Conservation (phyloP, 2,329 filamentous ascomycete species). For the Fusarium sororula region DNA sequence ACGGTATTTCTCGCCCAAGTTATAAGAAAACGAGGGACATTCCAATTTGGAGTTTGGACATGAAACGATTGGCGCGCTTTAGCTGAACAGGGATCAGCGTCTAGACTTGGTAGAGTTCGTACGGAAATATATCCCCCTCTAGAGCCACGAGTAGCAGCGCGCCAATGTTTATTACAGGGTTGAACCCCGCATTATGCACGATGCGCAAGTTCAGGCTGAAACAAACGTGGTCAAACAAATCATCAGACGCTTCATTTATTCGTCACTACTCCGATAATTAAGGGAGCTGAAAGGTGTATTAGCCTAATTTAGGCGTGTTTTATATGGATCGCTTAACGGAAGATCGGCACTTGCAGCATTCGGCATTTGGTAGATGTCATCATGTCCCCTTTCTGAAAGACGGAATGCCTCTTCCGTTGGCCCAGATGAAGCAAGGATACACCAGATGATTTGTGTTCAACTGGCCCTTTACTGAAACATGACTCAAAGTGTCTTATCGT, state of each 20-base stretch:
- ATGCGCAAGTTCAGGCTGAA: neutral
- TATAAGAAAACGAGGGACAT: neutral
- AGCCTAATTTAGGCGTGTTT: neutral
- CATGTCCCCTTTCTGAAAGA: neutral
- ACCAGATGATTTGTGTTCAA: neutral
- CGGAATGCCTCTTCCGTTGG: neutral
- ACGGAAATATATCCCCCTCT: neutral
- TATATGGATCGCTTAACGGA: neutral
- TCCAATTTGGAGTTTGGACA: no score
- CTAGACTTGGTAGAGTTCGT: neutral
- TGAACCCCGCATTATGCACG: neutral
- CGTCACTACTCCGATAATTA: neutral
- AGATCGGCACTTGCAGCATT: neutral
- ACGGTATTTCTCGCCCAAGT: accelerated
- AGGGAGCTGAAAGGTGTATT: neutral
- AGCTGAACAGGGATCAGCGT: neutral
- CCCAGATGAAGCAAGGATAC: neutral
- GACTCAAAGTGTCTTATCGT: neutral
- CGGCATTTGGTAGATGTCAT: neutral
- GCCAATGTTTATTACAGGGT: neutral
- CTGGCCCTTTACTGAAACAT: neutral
- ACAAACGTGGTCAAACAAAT: neutral
- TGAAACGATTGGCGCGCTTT: neutral
- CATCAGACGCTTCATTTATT: neutral
- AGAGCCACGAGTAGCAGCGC: neutral